Conservation (phyloP, 1,284 basidiomycete genomes). For the Termitomyces sp. region DNA sequence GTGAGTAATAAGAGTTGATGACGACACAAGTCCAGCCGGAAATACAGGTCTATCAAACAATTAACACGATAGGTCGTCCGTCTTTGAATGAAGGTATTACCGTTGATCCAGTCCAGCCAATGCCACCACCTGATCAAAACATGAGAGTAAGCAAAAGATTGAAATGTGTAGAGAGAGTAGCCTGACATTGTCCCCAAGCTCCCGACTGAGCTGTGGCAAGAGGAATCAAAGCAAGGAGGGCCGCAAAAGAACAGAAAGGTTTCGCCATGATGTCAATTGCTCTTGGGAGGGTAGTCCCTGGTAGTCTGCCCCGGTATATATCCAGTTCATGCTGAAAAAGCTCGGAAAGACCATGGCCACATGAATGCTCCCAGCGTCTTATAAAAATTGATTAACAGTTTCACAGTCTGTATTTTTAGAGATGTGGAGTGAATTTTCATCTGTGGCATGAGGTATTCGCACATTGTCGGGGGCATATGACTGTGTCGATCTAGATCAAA, state of each 20-base stretch:
- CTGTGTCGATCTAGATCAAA: not conserved
- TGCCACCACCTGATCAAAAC: conserved; percentile 25
- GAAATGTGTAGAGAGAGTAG: not conserved
- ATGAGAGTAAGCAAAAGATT: not conserved
- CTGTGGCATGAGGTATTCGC: not conserved
- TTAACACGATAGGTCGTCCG: not conserved
- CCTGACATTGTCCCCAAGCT: conserved; percentile 32
- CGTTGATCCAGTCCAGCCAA: conserved; percentile 25
- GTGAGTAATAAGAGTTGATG: conserved; percentile 29
- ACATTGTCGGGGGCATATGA: not conserved
- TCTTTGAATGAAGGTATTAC: conserved; percentile 13
- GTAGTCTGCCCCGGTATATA: not conserved
- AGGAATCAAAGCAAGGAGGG: conserved; percentile 22
- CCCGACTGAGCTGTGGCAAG: conserved; percentile 27
- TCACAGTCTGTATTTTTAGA: conserved; percentile 4
- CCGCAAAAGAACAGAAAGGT: conserved; percentile 12
- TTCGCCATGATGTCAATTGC: conserved; percentile 1
- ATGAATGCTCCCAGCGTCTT: not conserved
- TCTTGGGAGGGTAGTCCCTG: not conserved
- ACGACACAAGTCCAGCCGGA: conserved; percentile 25
- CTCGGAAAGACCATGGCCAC: conserved; percentile 12
- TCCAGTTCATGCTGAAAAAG: conserved; percentile 7
- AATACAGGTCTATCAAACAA: conserved; percentile 21
- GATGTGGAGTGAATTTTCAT: not conserved
- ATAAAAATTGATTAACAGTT: not conserved